Conservation (phyloP, 306 rosid species). For the Vicia faba region DNA sequence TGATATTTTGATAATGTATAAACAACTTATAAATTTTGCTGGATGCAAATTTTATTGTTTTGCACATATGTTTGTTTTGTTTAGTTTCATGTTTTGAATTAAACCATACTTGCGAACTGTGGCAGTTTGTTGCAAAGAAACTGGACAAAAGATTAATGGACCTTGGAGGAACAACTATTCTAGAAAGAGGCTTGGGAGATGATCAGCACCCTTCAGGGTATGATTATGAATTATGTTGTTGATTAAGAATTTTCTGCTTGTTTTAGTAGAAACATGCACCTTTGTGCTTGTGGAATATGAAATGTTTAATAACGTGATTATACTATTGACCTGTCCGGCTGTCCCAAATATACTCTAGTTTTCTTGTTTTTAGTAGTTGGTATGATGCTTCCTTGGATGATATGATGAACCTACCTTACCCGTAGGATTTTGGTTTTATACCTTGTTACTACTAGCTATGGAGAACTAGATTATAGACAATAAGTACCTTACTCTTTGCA, state of each 20-base stretch:
- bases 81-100: conserved; percentile 31
- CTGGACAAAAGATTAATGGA: conserved; percentile 85
- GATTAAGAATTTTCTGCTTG: conserved; percentile 19
- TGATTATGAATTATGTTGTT: conserved; percentile 16
- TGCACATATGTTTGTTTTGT: conserved; percentile 18
- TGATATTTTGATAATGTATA: conserved; percentile 2
- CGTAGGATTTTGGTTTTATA: background rate
- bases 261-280: conserved; percentile 25
- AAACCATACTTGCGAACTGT: background rate
- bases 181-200: conserved; percentile 89
- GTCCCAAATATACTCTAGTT: conserved; percentile 9
- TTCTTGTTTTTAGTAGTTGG: background rate
- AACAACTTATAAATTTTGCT: background rate
- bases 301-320: conserved; percentile 2
- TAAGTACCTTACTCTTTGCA: conserved; percentile 15
- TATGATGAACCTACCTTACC: background rate
- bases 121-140: conserved; percentile 96
- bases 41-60: background rate
- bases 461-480: conserved; percentile 21
- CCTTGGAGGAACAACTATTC: conserved; percentile 72
- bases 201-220: conserved; percentile 98
- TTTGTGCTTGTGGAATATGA: conserved; percentile 31
- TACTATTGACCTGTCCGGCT: conserved; percentile 20
- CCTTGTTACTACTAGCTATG: conserved; percentile 14
- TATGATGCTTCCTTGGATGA: conserved; percentile 18